Evolutionary conservation across 2,329 filamentous ascomycete genomes (phyloP).

Genomic region (Mycogone perniciosa): DNA sequence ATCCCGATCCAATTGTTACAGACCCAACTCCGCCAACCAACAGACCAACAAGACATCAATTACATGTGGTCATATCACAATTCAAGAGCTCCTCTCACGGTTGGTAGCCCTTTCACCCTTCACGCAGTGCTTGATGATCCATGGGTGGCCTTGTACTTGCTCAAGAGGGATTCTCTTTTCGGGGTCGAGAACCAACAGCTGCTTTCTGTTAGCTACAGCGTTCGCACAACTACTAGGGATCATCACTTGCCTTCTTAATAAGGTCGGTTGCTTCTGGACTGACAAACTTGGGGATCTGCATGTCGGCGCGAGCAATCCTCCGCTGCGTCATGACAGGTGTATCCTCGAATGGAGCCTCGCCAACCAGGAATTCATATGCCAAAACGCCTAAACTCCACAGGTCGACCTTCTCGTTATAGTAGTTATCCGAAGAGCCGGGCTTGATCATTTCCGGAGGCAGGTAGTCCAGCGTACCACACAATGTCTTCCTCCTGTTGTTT

Average conservation of each 20-base stretch:
- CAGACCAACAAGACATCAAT: conserved; percentile 9
- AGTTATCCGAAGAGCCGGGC: conserved; percentile 73
- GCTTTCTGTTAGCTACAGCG: conserved; percentile 20
- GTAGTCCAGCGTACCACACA: conserved; percentile 97
- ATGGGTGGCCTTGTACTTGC: conserved; percentile 82
- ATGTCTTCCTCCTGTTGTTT: conserved; percentile 86
- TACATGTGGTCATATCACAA: conserved; percentile 15
- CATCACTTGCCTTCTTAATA: conserved; percentile 70
- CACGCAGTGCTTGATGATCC: conserved; percentile 93
- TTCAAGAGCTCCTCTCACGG: conserved; percentile 38
- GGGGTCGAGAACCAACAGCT: conserved; percentile 86
- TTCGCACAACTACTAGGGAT: neutral
- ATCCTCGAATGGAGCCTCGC: conserved; percentile 95
- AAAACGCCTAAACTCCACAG: conserved; percentile 92
- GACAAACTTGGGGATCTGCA: conserved; percentile 86
- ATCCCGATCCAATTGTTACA: conserved; percentile 5
- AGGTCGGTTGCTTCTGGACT: conserved; percentile 85
- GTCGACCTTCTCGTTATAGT: conserved; percentile 92
- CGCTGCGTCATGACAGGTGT: conserved; percentile 90
- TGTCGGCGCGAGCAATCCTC: conserved; percentile 81
- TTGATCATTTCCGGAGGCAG: conserved; percentile 97
- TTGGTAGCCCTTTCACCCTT: conserved; percentile 50
- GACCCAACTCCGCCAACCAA: conserved; percentile 6
- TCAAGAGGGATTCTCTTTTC: conserved; percentile 89
- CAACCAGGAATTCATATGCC: conserved; percentile 93